phyloP scores from a whole-genome alignment of 2,329 filamentous ascomycete species.

The Fusarium austroafricanum region DNA sequence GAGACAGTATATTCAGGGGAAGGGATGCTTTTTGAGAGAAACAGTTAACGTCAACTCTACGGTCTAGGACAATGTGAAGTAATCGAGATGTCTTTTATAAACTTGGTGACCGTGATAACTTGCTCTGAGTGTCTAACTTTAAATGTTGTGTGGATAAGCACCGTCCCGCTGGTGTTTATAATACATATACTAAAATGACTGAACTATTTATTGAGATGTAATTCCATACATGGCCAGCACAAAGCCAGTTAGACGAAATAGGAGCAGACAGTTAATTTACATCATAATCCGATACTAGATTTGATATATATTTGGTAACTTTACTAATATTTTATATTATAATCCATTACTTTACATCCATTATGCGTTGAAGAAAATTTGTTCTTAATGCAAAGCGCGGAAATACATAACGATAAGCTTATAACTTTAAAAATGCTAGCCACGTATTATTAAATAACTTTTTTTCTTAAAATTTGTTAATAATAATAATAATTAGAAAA shows the following conservation, averaged over 20 bases:
- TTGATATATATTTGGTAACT: too few relatives aligned
- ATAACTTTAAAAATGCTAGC: too few relatives aligned
- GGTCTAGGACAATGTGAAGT: background rate
- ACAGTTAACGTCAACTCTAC: background rate
- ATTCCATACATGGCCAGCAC: conserved; percentile 3
- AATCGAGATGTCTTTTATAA: background rate
- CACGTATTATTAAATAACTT: too few relatives aligned
- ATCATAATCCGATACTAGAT: too few relatives aligned
- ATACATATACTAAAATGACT: background rate
- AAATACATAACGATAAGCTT: too few relatives aligned
- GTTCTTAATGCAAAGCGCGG: too few relatives aligned
- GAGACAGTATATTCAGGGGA: conserved; percentile 28
- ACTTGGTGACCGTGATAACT: background rate
- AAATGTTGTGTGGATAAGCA: background rate
- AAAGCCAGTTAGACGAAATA: background rate
- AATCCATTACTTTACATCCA: background rate
- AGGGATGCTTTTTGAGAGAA: background rate
- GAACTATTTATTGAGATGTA: background rate
- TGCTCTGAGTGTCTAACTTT: background rate
- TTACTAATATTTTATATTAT: too few relatives aligned
- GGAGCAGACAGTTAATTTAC: background rate
- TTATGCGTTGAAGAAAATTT: background rate
- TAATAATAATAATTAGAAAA: too few relatives aligned
- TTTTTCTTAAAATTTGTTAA: too few relatives aligned
- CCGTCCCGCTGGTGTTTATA: background rate